Percentiles rank a stretch among this genome's conserved stretches.
Evolutionary conservation across 2,329 filamentous ascomycete genomes (phyloP).

Genomic region (Aspergillus tamarii): DNA sequence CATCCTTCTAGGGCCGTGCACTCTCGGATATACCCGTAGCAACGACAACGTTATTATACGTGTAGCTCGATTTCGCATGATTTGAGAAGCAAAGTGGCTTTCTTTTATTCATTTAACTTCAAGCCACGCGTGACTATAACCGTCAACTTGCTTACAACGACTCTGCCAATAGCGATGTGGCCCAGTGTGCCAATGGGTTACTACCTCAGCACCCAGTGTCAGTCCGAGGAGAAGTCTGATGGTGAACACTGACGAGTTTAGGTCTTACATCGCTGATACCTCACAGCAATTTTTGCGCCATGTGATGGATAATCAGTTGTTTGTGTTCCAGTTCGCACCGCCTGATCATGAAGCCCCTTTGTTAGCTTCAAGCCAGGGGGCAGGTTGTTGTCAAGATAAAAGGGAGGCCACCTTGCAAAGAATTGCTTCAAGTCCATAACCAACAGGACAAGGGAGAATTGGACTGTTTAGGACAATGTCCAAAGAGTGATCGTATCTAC

Average conservation of each 20-base stretch:
- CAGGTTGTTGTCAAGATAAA: conserved; percentile 1
- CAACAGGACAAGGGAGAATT: background rate
- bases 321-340: background rate
- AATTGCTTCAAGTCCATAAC: background rate
- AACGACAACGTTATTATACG: background rate
- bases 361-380: background rate
- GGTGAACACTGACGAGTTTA: background rate
- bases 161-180: background rate
- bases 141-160: background rate
- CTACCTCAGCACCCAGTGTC: background rate
- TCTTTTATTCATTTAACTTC: background rate
- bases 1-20: background rate
- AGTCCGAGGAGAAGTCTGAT: background rate
- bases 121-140: background rate
- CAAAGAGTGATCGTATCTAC: background rate
- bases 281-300: background rate
- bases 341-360: conserved; percentile 4
- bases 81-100: background rate
- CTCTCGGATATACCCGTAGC: conserved; percentile 2
- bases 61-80: background rate
- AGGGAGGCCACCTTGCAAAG: background rate
- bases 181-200: background rate
- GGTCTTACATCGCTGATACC: background rate
- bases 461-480: background rate
- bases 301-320: background rate